Evolutionary conservation across 164 flowering plant genomes (phyloP).

Genomic region (Stephania japonica): DNA sequence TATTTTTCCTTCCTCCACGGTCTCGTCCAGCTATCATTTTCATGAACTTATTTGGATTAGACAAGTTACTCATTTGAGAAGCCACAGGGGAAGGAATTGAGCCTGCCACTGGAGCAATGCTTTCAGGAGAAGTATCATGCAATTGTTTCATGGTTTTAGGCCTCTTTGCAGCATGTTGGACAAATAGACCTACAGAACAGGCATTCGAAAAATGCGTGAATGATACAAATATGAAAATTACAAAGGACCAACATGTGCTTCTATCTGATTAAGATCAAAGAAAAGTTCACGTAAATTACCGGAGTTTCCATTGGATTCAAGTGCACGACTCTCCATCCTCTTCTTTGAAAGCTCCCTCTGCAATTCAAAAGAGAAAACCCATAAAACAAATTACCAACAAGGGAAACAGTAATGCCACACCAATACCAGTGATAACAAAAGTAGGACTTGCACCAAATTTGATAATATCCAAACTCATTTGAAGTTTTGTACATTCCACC

Average conservation of each 20-base stretch:
- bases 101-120: conserved; percentile 37
- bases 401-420: neutral
- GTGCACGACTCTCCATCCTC: conserved; percentile 56
- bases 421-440: neutral
- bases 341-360: conserved; percentile 68
- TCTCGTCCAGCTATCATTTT: conserved; percentile 67
- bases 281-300: conserved; percentile 35
- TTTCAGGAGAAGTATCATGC: conserved; percentile 57
- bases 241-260: neutral
- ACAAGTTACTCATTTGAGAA: conserved; percentile 94
- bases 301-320: conserved; percentile 67
- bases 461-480: no score
- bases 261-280: neutral
- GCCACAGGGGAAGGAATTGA: conserved; percentile 86
- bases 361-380: conserved; percentile 12
- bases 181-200: conserved; percentile 48
- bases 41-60: conserved; percentile 67
- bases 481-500: no score
- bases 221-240: neutral
- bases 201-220: conserved; percentile 5
- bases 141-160: conserved; percentile 65
- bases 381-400: conserved; percentile 4
- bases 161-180: conserved; percentile 60
- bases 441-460: neutral
- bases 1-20: conserved; percentile 65